These are phyloP conservation scores for Talaromyces stipitatus DNA, from an alignment of 495 filamentous ascomycete genomes.

Conservation along the genomic window DNA sequence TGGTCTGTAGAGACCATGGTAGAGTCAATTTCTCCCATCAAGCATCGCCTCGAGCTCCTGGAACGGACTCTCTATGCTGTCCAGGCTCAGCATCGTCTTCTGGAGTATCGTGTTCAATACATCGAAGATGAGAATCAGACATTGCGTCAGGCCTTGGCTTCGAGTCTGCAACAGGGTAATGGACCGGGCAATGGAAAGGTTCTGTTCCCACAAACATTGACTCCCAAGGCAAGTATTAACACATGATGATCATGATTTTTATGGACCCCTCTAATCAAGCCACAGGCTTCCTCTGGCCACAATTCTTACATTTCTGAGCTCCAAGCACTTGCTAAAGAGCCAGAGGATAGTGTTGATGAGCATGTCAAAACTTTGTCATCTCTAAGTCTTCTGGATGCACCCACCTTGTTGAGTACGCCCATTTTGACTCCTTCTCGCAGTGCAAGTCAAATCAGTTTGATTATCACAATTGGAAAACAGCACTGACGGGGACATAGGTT, in stretches of 20 bases:
- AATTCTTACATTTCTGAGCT: background rate
- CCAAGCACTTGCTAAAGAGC: background rate
- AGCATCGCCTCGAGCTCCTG: conserved; percentile 4
- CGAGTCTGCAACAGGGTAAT: background rate
- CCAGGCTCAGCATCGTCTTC: conserved; percentile 5
- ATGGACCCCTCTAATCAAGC: too few relatives aligned
- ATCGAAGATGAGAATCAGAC: conserved; percentile 1
- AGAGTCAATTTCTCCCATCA: background rate
- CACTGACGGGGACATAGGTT: background rate
- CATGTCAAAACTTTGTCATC: background rate
- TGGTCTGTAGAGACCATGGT: background rate
- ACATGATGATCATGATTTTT: too few relatives aligned
- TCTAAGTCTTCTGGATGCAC: conserved; percentile 1
- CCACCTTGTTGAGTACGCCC: background rate
- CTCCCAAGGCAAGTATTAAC: background rate
- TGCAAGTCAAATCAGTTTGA: background rate
- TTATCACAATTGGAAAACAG: too few relatives aligned
- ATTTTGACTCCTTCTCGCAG: background rate
- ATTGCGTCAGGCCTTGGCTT: background rate
- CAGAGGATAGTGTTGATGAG: background rate
- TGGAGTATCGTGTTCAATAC: conserved; percentile 6
- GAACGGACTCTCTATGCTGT: conserved; percentile 6
- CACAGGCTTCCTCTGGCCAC: background rate
- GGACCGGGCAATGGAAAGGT: background rate
- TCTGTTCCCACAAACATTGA: background rate